Evolutionary conservation across 257 asterid species (phyloP).

Genomic region (Craterostigma plantagineum): DNA sequence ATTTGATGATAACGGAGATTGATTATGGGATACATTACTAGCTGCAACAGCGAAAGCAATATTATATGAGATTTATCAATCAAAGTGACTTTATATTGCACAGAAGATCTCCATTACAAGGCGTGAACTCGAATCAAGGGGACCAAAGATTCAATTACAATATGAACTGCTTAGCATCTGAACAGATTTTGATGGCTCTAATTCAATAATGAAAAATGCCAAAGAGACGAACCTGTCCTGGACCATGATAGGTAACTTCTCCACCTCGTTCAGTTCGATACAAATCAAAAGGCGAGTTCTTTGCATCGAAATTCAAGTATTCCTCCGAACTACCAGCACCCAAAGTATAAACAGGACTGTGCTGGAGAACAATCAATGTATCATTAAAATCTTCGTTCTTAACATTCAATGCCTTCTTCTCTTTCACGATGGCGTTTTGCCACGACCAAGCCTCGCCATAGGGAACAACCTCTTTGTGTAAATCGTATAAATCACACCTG

Average conservation of each 20-base stretch:
- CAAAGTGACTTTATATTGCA: background rate
- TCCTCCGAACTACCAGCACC: conserved; percentile 66
- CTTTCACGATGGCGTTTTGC: conserved; percentile 57
- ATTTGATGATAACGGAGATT: conserved; percentile 66
- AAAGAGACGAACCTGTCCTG: conserved; percentile 57
- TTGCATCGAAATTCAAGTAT: conserved; percentile 41
- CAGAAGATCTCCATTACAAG: too few relatives aligned
- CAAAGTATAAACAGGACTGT: conserved; percentile 76
- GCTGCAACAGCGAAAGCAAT: conserved; percentile 31
- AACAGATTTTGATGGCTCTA: background rate
- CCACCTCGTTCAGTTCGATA: conserved; percentile 84
- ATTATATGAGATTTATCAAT: background rate
- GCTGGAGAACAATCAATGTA: conserved; percentile 59
- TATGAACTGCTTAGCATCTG: background rate
- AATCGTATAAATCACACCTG: conserved; percentile 47
- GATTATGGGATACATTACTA: conserved; percentile 83
- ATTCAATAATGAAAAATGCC: background rate
- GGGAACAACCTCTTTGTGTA: conserved; percentile 53
- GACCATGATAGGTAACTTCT: conserved; percentile 95
- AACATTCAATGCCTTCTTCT: conserved; percentile 23
- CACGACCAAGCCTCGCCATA: conserved; percentile 75
- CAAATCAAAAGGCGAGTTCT: conserved; percentile 42
- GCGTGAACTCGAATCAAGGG: too few relatives aligned
- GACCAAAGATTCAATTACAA: background rate
- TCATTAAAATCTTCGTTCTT: conserved; percentile 41